Base-by-base conservation (phyloP, 305 asterid genomes). In the Fraxinus paxiana region DNA sequence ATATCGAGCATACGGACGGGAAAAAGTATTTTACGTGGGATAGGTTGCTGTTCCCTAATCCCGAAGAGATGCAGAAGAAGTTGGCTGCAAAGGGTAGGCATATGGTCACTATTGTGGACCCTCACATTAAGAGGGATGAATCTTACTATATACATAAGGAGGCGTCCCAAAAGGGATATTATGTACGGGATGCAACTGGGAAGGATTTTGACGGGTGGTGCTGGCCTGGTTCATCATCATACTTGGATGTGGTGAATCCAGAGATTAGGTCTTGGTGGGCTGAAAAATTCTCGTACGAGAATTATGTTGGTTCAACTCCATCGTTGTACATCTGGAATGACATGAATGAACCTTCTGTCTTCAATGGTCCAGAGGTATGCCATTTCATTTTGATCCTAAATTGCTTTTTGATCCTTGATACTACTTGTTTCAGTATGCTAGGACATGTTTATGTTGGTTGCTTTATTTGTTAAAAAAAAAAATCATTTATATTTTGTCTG, bases 101-200 rank as follows among this genome's bases (percentile, higher is more conserved):
- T 81, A 96, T 96, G 99, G 98, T 96, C 6, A 96, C 98, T 35
- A 96, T 96, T 79, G 99, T 96, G 83, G 99, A 96, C 84, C 99
- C 99, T 81, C 99, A 96, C 85, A 96, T 96, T 82, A 96, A 96
- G 86, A 85, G 99, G 83, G 99, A 96, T 34, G 99, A 94, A 0
- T 86, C 93, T 1, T 96, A 96, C 83, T 83, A 84, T 81, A 92
- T 96, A 70, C 99, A 96, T 61, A 89, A 94, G 89, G 99, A 96
- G 90, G 99, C 99, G 77, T 80, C 97, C 1, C 81, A 91, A 70
- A 90, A 92, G 84, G 98, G 99, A 56, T 87, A 93, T 84, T 96
- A 96, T 86, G 97, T 96, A 46, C 93, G 85, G 31, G 31, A 30
- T 30, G 31, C 31, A 30, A 30, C 31, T 30, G 31, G 31, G 31